These are phyloP conservation scores for Phytophthora pinifolia DNA, from an alignment of 352 stramenopile genomes.

Conservation along the genomic window DNA sequence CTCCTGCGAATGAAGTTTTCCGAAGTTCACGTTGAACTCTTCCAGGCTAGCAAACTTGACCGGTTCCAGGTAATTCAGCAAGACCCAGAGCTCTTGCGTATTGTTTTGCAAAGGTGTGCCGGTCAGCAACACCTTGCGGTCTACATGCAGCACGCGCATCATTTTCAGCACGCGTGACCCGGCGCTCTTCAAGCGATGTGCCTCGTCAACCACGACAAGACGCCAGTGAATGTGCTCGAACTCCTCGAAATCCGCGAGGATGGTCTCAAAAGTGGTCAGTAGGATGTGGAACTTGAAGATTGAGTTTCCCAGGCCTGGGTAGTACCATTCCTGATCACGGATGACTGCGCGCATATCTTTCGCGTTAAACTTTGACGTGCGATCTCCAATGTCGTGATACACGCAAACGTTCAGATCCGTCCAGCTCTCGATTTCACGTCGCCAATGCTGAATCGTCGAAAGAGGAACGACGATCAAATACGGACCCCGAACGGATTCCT, in stretches of 20 bases:
- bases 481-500: slow-evolving; percentile 82
- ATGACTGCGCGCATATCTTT: slow-evolving; percentile 89
- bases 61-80: slow-evolving; percentile 97
- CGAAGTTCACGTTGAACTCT: slow-evolving; percentile 92
- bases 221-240: slow-evolving; percentile 88
- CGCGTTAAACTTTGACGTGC: slow-evolving; percentile 73
- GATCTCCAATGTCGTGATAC: slow-evolving; percentile 95
- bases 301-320: slow-evolving; percentile 88
- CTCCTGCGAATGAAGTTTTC: slow-evolving; percentile 90
- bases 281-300: slow-evolving; percentile 90
- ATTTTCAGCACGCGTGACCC: slow-evolving; percentile 87
- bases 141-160: slow-evolving; percentile 84
- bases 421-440: slow-evolving; percentile 88
- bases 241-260: slow-evolving; percentile 84
- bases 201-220: slow-evolving; percentile 82
- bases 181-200: slow-evolving; percentile 76
- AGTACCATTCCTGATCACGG: slow-evolving; percentile 89
- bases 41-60: slow-evolving; percentile 91
- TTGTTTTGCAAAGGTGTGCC: slow-evolving; percentile 98
- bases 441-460: slow-evolving; percentile 89
- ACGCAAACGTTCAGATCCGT: slow-evolving; percentile 99
- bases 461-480: slow-evolving; percentile 88
- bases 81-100: slow-evolving; percentile 95
- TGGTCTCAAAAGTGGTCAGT: slow-evolving; percentile 83
- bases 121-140: slow-evolving; percentile 94